These are phyloP conservation scores for Corchorus olitorius DNA, from an alignment of 345 rosid genomes.

Conservation along the genomic window DNA sequence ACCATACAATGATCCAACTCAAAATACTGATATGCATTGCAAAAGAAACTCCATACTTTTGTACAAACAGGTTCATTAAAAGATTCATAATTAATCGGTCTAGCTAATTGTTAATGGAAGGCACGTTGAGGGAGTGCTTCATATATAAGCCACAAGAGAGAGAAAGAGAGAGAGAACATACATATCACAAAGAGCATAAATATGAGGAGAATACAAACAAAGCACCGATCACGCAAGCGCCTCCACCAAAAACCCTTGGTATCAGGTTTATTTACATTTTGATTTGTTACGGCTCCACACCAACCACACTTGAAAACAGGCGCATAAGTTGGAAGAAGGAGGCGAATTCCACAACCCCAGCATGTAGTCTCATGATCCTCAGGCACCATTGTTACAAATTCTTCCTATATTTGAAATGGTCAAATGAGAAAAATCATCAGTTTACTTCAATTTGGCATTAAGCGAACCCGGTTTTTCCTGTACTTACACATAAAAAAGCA, in stretches of 20 bases:
- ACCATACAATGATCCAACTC: background rate
- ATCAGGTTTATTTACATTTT: constrained; percentile 44
- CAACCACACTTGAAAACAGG: constrained; percentile 86
- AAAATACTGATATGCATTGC: background rate
- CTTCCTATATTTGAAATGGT: constrained; percentile 40
- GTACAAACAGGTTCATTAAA: background rate
- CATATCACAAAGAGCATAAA: constrained; percentile 83
- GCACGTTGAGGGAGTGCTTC: background rate
- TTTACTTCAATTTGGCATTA: constrained; percentile 9
- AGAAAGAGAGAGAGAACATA: constrained; percentile 35
- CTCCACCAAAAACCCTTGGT: constrained; percentile 65
- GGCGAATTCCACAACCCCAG: constrained; percentile 95
- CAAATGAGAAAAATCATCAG: background rate
- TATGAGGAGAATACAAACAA: constrained; percentile 53
- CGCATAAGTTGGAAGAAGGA: constrained; percentile 64
- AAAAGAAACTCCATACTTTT: background rate
- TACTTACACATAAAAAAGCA: background rate
- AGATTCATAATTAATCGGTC: background rate
- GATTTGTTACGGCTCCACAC: constrained; percentile 94
- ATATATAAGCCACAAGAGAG: background rate
- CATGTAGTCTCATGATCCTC: constrained; percentile 68
- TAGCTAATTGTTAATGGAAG: background rate
- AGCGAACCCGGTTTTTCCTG: background rate
- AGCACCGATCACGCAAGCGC: constrained; percentile 82
- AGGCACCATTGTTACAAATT: constrained; percentile 43